These are phyloP conservation scores for Eutrema japonicum DNA, from an alignment of 345 rosid species.

Conservation along the genomic window DNA sequence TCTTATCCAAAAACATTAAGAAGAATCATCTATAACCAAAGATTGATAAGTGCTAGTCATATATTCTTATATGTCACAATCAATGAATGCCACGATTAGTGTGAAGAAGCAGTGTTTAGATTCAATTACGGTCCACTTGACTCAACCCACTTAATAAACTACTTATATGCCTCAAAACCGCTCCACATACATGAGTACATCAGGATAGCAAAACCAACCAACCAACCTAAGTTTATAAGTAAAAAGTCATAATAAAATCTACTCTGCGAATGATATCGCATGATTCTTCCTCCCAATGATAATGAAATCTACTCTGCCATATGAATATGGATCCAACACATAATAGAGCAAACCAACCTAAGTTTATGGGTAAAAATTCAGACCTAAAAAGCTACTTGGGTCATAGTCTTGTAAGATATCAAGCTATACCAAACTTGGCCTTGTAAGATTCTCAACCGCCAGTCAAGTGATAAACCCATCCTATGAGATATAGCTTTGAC, in stretches of 20 bases:
- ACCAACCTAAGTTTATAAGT: no score
- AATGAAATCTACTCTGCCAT: conserved; percentile 1
- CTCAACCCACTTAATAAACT: conserved; percentile 11
- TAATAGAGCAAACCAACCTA: background rate
- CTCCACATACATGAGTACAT: no score
- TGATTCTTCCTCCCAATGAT: conserved; percentile 8
- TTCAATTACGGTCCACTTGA: conserved; percentile 16
- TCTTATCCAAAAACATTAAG: background rate
- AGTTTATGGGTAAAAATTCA: background rate
- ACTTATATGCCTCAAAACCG: conserved; percentile 4
- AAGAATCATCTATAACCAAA: conserved; percentile 22
- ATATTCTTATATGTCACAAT: conserved; percentile 21
- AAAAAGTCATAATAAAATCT: no score
- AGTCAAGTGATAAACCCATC: background rate
- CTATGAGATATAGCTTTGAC: no score
- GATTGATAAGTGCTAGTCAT: conserved; percentile 12
- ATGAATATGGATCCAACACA: conserved; percentile 15
- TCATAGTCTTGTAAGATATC: conserved; percentile 15
- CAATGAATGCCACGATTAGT: conserved; percentile 12
- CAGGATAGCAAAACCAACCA: no score
- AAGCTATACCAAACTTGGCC: conserved; percentile 2
- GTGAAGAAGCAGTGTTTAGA: background rate
- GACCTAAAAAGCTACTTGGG: conserved; percentile 16
- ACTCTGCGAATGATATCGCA: no score
- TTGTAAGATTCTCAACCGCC: background rate